These are phyloP conservation scores for Marchantia paleacea DNA, from an alignment of 225 moss, liverwort and hornwort species.

Conservation along the genomic window DNA sequence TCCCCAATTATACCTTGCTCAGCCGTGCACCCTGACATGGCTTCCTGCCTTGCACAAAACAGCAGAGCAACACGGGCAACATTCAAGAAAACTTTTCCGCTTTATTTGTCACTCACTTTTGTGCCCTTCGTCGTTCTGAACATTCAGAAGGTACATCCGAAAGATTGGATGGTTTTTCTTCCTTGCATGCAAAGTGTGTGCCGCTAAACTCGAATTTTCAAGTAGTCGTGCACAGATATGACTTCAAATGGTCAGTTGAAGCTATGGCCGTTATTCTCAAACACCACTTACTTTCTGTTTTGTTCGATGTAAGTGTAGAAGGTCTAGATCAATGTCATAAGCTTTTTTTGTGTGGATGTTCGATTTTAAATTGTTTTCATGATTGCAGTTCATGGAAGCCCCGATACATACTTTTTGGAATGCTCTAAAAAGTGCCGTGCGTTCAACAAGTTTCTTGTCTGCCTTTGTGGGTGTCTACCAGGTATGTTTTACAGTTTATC, in stretches of 20 bases:
- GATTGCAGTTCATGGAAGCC: conserved; percentile 70
- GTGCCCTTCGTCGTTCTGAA: conserved; percentile 91
- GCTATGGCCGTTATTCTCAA: too few species aligned
- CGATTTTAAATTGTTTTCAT: background rate
- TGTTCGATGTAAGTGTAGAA: background rate
- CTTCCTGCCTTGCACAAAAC: conserved; percentile 71
- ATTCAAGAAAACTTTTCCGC: conserved; percentile 85
- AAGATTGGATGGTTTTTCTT: background rate
- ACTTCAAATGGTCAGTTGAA: too few species aligned
- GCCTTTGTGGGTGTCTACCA: conserved; percentile 81
- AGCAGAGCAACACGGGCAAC: conserved; percentile 62
- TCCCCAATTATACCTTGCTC: conserved; percentile 70
- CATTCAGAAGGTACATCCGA: conserved; percentile 58
- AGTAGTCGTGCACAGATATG: background rate
- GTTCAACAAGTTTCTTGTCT: conserved; percentile 76
- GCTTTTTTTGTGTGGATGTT: background rate
- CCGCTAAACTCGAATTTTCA: background rate
- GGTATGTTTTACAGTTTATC: conserved; percentile 30
- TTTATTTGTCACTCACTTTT: conserved; percentile 79
- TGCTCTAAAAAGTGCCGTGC: conserved; percentile 71
- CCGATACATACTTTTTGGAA: conserved; percentile 79
- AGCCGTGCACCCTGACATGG: conserved; percentile 62
- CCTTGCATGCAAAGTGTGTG: background rate
- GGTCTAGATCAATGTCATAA: background rate
- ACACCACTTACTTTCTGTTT: background rate